These are phyloP conservation scores for Leucosporidium scottii DNA, from an alignment of 768 basidiomycete genomes.

Conservation along the genomic window DNA sequence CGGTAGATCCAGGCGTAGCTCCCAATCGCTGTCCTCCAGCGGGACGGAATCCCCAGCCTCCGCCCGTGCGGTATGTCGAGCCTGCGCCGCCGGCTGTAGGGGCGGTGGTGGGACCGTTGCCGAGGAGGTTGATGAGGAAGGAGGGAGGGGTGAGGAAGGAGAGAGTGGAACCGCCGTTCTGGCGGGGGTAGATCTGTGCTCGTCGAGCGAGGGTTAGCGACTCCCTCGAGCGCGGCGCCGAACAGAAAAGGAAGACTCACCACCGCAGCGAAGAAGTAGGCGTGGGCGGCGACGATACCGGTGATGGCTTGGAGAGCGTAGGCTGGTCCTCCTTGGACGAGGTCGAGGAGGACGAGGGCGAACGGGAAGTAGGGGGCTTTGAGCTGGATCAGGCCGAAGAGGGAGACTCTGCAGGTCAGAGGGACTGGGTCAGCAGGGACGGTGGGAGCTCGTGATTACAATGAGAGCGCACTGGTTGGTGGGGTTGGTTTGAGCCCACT, in stretches of 20 bases:
- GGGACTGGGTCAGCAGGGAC: background rate
- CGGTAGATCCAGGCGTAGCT: background rate
- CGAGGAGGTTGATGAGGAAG: slow-evolving; percentile 18
- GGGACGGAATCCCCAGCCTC: slow-evolving; percentile 13
- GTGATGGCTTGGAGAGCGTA: slow-evolving; percentile 56
- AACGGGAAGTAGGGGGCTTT: slow-evolving; percentile 69
- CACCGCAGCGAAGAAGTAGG: slow-evolving; percentile 55
- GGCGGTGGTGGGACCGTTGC: slow-evolving; percentile 17
- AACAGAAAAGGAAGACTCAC: slow-evolving; percentile 8
- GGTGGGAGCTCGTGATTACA: background rate
- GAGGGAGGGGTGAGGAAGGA: slow-evolving; percentile 15
- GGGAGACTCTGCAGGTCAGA: slow-evolving; percentile 50
- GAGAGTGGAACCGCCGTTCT: slow-evolving; percentile 4
- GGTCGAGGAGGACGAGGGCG: slow-evolving; percentile 63
- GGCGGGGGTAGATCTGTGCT: slow-evolving; percentile 14
- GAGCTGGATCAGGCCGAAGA: slow-evolving; percentile 71
- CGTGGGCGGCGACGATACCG: slow-evolving; percentile 68
- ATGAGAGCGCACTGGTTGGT: slow-evolving; percentile 3
- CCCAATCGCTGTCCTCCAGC: background rate
- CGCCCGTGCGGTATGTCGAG: slow-evolving; percentile 3
- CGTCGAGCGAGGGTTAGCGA: background rate
- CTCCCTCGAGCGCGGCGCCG: background rate
- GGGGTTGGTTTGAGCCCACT: slow-evolving; percentile 24
- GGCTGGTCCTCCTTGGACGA: slow-evolving; percentile 51
- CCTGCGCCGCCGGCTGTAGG: background rate